Evolutionary conservation across 192 early-diverging fungal species (phyloP), one percentile per base, ranked within the genome.

Genomic region (Umbelopsis sp.): DNA sequence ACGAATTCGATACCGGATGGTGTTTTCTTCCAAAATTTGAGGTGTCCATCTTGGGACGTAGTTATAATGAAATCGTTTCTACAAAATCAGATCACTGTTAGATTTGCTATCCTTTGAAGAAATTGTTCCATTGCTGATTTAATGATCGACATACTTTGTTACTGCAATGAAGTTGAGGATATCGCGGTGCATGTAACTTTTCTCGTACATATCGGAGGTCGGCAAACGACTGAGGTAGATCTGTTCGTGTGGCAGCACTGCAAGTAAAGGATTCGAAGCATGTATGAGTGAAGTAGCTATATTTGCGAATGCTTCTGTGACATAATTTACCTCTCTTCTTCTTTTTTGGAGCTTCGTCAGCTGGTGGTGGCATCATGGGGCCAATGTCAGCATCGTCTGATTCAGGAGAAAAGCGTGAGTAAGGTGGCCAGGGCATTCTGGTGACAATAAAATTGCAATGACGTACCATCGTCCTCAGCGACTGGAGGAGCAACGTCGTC

Each of bases 1-100:
- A 98, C 97, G 86, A 99, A 99, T 80, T 99, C 98, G 49, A 99
- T 92, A 14, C 97, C 98, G 43, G 83, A 83, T 6, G 83, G 87
- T 21, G 92, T 89, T 83, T 97, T 98, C 77, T 99, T 98, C 98
- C 98, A 99, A 68, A 98, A 99, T 80, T 99, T 99, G 16, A 99
- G 88, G 71, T 97, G 97, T 1, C 98, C 98, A 80, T 99, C 96
- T 0, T 91, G 83, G 0, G 97, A 98, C 0, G 94, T 92, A 3
- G 98, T 99, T 45, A 99, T 88, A 34, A 99, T 79, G 80, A 97
- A 99, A 68, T 96, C 95, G 7, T 90, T 95, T 70, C 90, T 91
- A 68, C 22, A 45, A 45, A 31, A 65, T 9, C 20, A 38, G 3
- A 9, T 10, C 26, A 20, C 24, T 20, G 34, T 53, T 16, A 54